Conservation (phyloP, 2,329 filamentous ascomycete genomes). For the Aspergillus pseudotamarii region DNA sequence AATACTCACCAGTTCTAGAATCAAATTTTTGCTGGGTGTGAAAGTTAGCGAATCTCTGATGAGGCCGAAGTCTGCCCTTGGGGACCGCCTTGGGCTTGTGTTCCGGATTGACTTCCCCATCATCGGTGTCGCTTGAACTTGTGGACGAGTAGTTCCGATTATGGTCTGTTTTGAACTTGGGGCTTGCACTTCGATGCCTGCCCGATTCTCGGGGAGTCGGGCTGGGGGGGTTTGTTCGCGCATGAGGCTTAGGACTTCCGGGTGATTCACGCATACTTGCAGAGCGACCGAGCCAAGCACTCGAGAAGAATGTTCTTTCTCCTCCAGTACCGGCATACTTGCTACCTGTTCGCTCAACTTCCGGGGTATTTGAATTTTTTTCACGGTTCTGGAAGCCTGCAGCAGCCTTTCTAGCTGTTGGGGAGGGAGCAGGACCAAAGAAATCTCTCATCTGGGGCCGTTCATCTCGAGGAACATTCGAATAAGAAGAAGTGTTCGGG, state of each 20-base stretch:
- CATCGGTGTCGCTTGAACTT: slow-evolving; percentile 44
- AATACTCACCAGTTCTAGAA: slow-evolving; percentile 36
- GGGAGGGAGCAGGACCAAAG: slow-evolving; percentile 43
- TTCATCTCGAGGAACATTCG: slow-evolving; percentile 38
- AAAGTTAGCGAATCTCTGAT: slow-evolving; percentile 34
- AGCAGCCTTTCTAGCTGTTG: slow-evolving; percentile 46
- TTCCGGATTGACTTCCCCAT: slow-evolving; percentile 25
- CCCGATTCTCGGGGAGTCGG: slow-evolving; percentile 32
- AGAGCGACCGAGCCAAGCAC: slow-evolving; percentile 54
- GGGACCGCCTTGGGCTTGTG: slow-evolving; percentile 46
- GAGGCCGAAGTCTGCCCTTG: slow-evolving; percentile 39
- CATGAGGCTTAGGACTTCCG: slow-evolving; percentile 34
- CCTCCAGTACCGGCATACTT: slow-evolving; percentile 58
- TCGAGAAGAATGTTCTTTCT: slow-evolving; percentile 60
- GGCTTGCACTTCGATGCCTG: slow-evolving; percentile 49
- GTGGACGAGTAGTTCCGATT: slow-evolving; percentile 38
- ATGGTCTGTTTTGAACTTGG: slow-evolving; percentile 39
- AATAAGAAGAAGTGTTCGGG: slow-evolving; percentile 54
- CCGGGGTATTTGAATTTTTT: slow-evolving; percentile 33
- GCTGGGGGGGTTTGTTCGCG: slow-evolving; percentile 41
- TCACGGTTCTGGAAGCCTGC: slow-evolving; percentile 33
- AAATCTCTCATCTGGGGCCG: slow-evolving; percentile 34
- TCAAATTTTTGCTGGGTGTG: slow-evolving; percentile 26
- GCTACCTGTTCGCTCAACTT: slow-evolving; percentile 56
- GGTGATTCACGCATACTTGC: slow-evolving; percentile 57